Evolutionary conservation across 441 rosid genomes (phyloP).

Genomic region (Pelargonium fulgidum): DNA sequence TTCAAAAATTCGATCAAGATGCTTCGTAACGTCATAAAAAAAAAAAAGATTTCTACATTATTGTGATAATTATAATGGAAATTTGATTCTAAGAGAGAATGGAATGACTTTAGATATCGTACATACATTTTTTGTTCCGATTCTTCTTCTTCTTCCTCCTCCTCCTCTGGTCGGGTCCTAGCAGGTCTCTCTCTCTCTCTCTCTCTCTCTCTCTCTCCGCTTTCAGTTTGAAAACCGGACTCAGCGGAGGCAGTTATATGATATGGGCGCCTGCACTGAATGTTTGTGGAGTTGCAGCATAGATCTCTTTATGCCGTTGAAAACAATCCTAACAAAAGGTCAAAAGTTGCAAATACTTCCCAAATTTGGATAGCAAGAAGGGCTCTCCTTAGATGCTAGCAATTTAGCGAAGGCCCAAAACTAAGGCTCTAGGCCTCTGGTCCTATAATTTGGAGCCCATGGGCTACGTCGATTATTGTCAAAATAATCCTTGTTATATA

Average conservation of each 20-base stretch:
- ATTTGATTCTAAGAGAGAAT: neutral
- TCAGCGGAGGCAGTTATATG: conserved; percentile 7
- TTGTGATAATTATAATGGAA: neutral
- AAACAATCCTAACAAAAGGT: too few species aligned
- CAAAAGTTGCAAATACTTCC: too few species aligned
- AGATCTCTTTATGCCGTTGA: neutral
- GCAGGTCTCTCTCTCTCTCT: neutral
- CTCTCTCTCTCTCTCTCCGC: neutral
- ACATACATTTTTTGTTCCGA: neutral
- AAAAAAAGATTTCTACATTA: neutral
- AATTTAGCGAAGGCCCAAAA: too few species aligned
- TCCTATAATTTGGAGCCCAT: too few species aligned
- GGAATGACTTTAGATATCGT: neutral
- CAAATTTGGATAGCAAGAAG: too few species aligned
- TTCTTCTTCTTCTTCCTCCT: conserved; percentile 6
- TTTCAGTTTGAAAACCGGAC: conserved; percentile 11
- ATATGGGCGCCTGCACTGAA: conserved; percentile 2
- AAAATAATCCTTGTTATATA: too few species aligned
- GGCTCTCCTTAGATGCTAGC: too few species aligned
- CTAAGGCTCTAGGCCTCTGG: too few species aligned
- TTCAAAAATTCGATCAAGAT: neutral
- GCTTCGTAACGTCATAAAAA: neutral
- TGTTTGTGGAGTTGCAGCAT: conserved; percentile 3
- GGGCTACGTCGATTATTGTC: too few species aligned
- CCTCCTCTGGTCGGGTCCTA: conserved; percentile 2